Evolutionary conservation across 148 eudicot species (phyloP).

Genomic region (Pouteria glomerata): DNA sequence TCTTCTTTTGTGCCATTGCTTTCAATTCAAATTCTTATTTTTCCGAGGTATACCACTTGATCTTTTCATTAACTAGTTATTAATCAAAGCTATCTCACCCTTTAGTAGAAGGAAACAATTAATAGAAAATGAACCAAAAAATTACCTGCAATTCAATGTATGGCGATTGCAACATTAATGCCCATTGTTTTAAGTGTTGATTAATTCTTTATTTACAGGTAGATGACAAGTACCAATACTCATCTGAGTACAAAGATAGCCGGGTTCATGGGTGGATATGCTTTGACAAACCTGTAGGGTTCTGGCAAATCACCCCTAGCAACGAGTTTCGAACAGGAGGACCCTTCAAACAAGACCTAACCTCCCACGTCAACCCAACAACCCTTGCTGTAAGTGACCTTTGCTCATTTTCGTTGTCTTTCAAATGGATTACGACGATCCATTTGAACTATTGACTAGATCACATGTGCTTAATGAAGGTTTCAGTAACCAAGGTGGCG

Average conservation of each 20-base stretch:
- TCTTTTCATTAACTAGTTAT: background rate
- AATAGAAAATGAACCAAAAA: too few relatives aligned
- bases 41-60: background rate
- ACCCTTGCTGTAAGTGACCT: conserved; percentile 55
- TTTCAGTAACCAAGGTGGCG: too few relatives aligned
- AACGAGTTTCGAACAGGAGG: conserved; percentile 86
- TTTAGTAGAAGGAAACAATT: too few relatives aligned
- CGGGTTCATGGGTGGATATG: conserved; percentile 87
- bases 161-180: background rate
- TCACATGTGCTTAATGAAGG: background rate
- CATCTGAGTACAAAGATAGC: conserved; percentile 69
- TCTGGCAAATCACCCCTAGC: conserved; percentile 83
- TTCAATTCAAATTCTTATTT: background rate
- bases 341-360: conserved; percentile 69
- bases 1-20: too few relatives aligned
- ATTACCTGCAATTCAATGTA: background rate
- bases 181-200: background rate
- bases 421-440: background rate
- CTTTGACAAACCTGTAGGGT: conserved; percentile 65
- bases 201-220: conserved; percentile 33
- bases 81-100: too few relatives aligned
- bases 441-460: background rate
- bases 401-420: background rate
- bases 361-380: conserved; percentile 81
- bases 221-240: conserved; percentile 83